A percentile compares a stretch with the other conserved stretches of the same genome.
phyloP scores from a whole-genome alignment of 805 yeast genomes.

The Kuraishia cidri region DNA sequence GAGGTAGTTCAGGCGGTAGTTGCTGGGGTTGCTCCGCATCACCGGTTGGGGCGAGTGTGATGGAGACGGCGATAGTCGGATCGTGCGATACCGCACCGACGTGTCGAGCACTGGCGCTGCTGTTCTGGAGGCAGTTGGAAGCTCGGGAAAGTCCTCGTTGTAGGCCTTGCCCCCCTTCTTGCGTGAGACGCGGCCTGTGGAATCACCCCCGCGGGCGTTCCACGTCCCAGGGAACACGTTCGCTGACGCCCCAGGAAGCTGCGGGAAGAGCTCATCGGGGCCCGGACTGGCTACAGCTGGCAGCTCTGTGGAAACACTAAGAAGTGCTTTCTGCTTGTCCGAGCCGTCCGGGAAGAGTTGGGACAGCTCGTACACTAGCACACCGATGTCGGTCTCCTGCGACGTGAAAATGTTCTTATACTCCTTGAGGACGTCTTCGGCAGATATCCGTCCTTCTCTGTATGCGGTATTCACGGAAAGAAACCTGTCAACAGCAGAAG shows the following conservation, averaged over 20 bases:
- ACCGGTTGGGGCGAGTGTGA: too few relatives aligned
- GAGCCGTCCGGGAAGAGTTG: slow-evolving; percentile 45
- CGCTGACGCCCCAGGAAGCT: slow-evolving; percentile 5
- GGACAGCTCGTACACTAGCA: slow-evolving; percentile 52
- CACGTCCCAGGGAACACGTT: too few relatives aligned
- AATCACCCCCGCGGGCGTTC: too few relatives aligned
- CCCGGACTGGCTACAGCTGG: neutral
- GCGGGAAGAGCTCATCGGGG: slow-evolving; percentile 2
- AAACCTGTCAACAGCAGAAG: slow-evolving; percentile 37
- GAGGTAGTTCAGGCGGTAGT: too few relatives aligned
- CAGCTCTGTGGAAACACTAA: neutral
- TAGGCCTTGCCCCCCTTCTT: neutral
- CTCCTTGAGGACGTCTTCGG: slow-evolving; percentile 32
- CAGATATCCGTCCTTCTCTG: slow-evolving; percentile 34
- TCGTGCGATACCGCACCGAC: neutral
- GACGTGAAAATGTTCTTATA: slow-evolving; percentile 40
- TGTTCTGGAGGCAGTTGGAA: neutral
- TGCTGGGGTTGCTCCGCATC: neutral
- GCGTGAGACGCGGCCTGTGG: neutral
- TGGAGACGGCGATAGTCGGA: too few relatives aligned
- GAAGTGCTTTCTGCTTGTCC: slow-evolving; percentile 24
- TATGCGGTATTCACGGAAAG: slow-evolving; percentile 36
- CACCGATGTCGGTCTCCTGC: slow-evolving; percentile 38
- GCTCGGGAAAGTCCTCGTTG: neutral
- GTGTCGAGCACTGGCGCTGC: neutral